phyloP scores from a whole-genome alignment of 257 asterid species.

The Solanum chilense region DNA sequence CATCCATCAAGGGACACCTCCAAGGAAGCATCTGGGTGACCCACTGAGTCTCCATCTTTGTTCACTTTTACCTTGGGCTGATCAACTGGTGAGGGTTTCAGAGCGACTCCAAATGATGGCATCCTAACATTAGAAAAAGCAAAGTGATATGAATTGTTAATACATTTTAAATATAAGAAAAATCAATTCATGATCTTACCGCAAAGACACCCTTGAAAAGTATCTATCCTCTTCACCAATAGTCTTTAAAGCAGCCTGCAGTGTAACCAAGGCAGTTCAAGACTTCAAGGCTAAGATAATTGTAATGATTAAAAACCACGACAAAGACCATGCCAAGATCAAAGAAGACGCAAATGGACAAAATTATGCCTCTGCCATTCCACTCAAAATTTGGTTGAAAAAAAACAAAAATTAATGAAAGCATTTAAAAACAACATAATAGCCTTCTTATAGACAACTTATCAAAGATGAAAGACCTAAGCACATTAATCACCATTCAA shows the following conservation, averaged over 20 bases:
- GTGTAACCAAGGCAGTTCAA: slow-evolving; percentile 3
- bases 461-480: background rate
- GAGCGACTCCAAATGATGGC: slow-evolving; percentile 54
- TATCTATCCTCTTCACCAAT: slow-evolving; percentile 91
- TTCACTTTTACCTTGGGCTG: slow-evolving; percentile 55
- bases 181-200: slow-evolving; percentile 30
- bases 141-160: slow-evolving; percentile 1
- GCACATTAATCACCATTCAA: background rate
- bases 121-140: slow-evolving; percentile 37
- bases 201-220: slow-evolving; percentile 74
- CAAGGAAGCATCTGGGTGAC: slow-evolving; percentile 43
- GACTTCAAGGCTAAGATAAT: background rate
- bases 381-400: background rate
- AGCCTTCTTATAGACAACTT: background rate
- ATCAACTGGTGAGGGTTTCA: slow-evolving; percentile 57
- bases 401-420: background rate
- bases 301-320: background rate
- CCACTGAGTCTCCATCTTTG: slow-evolving; percentile 51
- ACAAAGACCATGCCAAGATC: background rate
- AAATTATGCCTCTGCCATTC: background rate
- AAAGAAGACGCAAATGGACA: background rate
- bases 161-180: background rate
- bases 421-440: background rate
- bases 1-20: slow-evolving; percentile 86
- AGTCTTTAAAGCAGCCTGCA: slow-evolving; percentile 92